Percentiles rank a stretch among this genome's conserved stretches.
phyloP scores from a whole-genome alignment of 805 yeast species.

The Metschnikowia continentalis region DNA sequence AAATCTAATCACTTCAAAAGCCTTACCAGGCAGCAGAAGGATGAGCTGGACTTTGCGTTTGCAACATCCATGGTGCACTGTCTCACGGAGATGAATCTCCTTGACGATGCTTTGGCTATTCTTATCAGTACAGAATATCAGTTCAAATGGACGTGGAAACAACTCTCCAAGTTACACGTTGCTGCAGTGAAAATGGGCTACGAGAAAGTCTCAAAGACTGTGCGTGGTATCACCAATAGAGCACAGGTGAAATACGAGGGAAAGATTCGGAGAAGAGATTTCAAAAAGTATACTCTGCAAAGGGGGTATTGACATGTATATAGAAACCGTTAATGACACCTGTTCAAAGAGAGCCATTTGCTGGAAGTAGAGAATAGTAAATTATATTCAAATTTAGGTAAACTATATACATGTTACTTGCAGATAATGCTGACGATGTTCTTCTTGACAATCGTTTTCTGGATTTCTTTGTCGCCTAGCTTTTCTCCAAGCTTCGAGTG shows the following conservation, averaged over 20 bases:
- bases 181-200: slow-evolving; percentile 33
- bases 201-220: slow-evolving; percentile 24
- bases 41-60: slow-evolving; percentile 56
- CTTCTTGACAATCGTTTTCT: slow-evolving; percentile 53
- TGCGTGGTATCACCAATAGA: slow-evolving; percentile 31
- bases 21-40: slow-evolving; percentile 34
- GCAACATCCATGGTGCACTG: slow-evolving; percentile 67
- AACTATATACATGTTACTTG: slow-evolving; percentile 10
- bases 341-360: not conserved
- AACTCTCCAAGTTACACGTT: slow-evolving; percentile 26
- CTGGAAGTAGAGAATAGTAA: not conserved
- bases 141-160: slow-evolving; percentile 62
- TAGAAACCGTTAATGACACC: not conserved
- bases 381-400: not conserved
- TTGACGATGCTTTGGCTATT: slow-evolving; percentile 67
- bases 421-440: slow-evolving; percentile 42
- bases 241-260: slow-evolving; percentile 38
- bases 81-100: slow-evolving; percentile 50
- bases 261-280: slow-evolving; percentile 34
- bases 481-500: slow-evolving; percentile 20
- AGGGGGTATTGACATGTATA: slow-evolving; percentile 26
- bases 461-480: slow-evolving; percentile 40
- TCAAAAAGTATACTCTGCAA: slow-evolving; percentile 27
- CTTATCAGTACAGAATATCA: slow-evolving; percentile 62
- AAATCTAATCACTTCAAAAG: slow-evolving; percentile 47